These are phyloP conservation scores for Gossypium laxum DNA, from an alignment of 441 rosid species.

Conservation along the genomic window DNA sequence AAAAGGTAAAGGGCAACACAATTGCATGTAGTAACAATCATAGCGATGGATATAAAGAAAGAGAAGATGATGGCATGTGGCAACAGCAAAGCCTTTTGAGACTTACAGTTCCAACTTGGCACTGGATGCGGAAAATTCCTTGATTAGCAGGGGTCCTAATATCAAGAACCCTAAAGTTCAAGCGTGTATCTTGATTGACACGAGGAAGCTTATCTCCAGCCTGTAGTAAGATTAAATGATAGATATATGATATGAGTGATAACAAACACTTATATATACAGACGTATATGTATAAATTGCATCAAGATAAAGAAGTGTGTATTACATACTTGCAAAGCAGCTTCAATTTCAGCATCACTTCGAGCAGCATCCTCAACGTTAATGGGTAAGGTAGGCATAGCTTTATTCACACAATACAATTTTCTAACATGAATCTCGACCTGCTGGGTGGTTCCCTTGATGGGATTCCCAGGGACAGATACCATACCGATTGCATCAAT, in stretches of 20 bases:
- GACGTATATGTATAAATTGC: not conserved
- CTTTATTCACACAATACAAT: constrained; percentile 49
- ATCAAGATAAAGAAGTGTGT: not conserved
- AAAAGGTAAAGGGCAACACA: not conserved
- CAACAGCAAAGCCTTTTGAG: not conserved
- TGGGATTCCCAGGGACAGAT: constrained; percentile 38
- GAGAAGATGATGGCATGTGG: not conserved
- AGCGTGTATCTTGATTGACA: constrained; percentile 73
- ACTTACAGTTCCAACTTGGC: constrained; percentile 47
- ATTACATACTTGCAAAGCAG: constrained; percentile 41
- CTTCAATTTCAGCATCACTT: constrained; percentile 63
- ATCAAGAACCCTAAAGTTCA: constrained; percentile 64
- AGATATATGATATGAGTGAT: not conserved
- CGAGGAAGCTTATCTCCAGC: constrained; percentile 49
- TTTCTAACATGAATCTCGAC: constrained; percentile 56
- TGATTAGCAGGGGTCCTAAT: constrained; percentile 73
- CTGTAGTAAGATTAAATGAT: constrained; percentile 23
- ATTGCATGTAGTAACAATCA: not conserved
- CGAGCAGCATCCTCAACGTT: constrained; percentile 71
- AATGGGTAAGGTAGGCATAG: constrained; percentile 46
- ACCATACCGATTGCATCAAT: constrained; percentile 46
- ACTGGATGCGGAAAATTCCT: constrained; percentile 59
- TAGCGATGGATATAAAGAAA: not conserved
- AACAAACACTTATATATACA: not conserved
- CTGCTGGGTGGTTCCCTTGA: constrained; percentile 63